These are phyloP conservation scores for Mycena amicta DNA, from an alignment of 768 basidiomycete genomes.

Conservation along the genomic window DNA sequence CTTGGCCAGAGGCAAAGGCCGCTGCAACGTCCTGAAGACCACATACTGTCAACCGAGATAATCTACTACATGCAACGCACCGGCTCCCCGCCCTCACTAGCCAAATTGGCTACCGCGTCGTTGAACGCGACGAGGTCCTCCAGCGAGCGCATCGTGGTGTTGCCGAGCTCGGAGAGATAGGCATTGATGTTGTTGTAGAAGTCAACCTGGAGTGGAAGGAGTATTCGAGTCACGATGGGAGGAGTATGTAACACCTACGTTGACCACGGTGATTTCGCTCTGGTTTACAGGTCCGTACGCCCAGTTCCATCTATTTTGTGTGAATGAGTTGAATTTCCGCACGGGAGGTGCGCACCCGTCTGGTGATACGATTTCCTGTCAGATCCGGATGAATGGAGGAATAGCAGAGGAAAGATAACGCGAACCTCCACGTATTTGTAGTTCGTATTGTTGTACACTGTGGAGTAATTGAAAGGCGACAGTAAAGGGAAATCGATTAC, in stretches of 20 bases:
- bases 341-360: slow-evolving; percentile 5
- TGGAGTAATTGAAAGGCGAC: too few species aligned
- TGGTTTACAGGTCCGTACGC: slow-evolving; percentile 18
- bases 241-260: slow-evolving; percentile 1
- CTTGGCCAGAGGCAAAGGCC: slow-evolving; percentile 21
- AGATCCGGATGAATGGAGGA: neutral
- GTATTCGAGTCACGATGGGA: neutral
- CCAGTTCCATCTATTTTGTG: slow-evolving; percentile 22
- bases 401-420: neutral
- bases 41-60: too few species aligned
- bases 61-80: slow-evolving; percentile 5
- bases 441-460: slow-evolving; percentile 22
- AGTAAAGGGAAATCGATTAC: too few species aligned
- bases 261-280: slow-evolving; percentile 21
- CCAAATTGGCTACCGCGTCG: slow-evolving; percentile 15
- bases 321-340: neutral
- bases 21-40: slow-evolving; percentile 11
- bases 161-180: slow-evolving; percentile 21
- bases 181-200: slow-evolving; percentile 22
- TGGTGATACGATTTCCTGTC: slow-evolving; percentile 21
- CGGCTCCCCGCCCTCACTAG: slow-evolving; percentile 17
- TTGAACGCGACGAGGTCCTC: slow-evolving; percentile 23
- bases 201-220: slow-evolving; percentile 13
- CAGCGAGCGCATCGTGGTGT: slow-evolving; percentile 21
- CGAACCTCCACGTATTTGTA: slow-evolving; percentile 19